Evolutionary conservation across 148 eudicot genomes (phyloP), one percentile per base, ranked within the genome.

Genomic region (Salicornia ramosissima): DNA sequence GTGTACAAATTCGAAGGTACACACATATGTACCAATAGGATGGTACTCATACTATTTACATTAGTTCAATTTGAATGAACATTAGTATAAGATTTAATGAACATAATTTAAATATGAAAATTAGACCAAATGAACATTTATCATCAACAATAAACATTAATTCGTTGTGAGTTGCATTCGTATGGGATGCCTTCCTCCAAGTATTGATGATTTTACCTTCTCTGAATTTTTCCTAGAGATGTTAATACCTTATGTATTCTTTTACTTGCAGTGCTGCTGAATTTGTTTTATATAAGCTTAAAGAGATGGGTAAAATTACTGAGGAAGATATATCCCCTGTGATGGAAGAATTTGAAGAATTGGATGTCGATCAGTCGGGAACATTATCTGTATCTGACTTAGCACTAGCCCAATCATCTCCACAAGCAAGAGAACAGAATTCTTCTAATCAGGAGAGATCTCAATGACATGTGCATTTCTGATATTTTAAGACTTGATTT

Each of bases 241-340:
- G 58, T 34, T 46, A n/a, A 18, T 71, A 18, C 1, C 19, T 65
- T 45, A 39, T 61, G 46, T 28, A 51, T 42, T 67, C 25, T 18
- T 64, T 45, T 6, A n/a, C 45, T 15, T 64, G 66, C 69, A 92
- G 98, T 79, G 86, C 86, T 74, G 90, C 98, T 50, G 98, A 93
- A 62, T 93, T 93, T 68, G 64, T 82, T 13, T 24, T 93, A 56
- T 87, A 81, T 71, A 90, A 87, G 87, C 92, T 93, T 18, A 88
- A 86, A 79, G 95, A 93, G 86, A 86, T 93, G 96, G 98, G 97
- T 22, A 93, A 90, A 85, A 85, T 93, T 58, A 83, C 64, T 50
- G 74, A 83, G 61, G 96, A 88, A 58, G 98, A 93, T 74, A 71
- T 93, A 55, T 7, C 80, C 3, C 77, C 77, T 31, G 68, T 90